phyloP scores from a whole-genome alignment of 2,329 filamentous ascomycete genomes.

The Monilinia aucupariae region DNA sequence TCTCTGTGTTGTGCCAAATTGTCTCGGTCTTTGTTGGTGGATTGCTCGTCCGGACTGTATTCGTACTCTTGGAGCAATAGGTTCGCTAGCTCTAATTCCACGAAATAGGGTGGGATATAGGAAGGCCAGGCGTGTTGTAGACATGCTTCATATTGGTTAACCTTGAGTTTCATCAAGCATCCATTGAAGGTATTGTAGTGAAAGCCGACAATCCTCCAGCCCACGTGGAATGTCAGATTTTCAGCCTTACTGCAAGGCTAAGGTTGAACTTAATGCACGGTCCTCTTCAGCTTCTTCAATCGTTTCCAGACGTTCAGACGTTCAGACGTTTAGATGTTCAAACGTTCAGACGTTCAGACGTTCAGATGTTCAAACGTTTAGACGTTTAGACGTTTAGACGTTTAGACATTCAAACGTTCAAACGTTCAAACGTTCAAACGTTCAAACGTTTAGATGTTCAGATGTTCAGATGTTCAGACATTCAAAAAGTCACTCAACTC shows the following conservation, averaged over 20 bases:
- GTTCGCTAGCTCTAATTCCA: slow-evolving; percentile 43
- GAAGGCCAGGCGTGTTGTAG: slow-evolving; percentile 58
- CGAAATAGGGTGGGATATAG: slow-evolving; percentile 64
- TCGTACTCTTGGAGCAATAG: slow-evolving; percentile 37
- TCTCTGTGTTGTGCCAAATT: slow-evolving; percentile 39
- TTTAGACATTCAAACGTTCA: too few relatives aligned
- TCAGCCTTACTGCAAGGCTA: slow-evolving; percentile 11
- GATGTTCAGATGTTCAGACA: too few relatives aligned
- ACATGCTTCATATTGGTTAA: slow-evolving; percentile 42
- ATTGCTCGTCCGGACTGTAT: slow-evolving; percentile 29
- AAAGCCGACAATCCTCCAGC: not conserved
- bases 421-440: too few relatives aligned
- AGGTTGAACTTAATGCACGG: not conserved
- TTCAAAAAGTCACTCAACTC: not conserved
- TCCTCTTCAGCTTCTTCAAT: too few relatives aligned
- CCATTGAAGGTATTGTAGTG: not conserved
- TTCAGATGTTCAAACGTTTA: too few relatives aligned
- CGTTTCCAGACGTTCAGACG: too few relatives aligned
- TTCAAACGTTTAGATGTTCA: too few relatives aligned
- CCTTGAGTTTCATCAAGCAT: not conserved
- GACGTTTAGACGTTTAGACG: too few relatives aligned
- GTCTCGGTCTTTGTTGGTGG: slow-evolving; percentile 26
- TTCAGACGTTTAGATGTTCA: too few relatives aligned
- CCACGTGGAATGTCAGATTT: not conserved
- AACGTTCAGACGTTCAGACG: too few relatives aligned